A percentile compares a stretch with the other conserved stretches of the same genome.
Evolutionary conservation across 352 stramenopile species (phyloP).

Genomic region (Paralagenidium karlingii): DNA sequence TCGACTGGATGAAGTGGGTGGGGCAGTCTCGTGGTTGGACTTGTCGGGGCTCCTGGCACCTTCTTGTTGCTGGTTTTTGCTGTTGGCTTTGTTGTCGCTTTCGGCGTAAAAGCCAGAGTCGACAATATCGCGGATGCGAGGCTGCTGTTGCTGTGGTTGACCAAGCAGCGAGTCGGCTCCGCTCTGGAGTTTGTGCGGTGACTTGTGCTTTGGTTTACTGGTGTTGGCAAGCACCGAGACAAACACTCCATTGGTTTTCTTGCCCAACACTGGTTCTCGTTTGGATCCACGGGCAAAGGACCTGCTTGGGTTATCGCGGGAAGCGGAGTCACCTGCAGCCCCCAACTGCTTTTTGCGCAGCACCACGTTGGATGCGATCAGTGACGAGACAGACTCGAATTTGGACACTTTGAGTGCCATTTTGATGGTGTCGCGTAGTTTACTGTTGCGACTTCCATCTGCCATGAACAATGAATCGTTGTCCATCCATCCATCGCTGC

Average conservation of each 20-base stretch:
- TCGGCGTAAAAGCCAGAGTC: constrained; percentile 68
- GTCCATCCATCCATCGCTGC: constrained; percentile 50
- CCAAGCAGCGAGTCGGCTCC: background rate
- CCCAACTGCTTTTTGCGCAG: constrained; percentile 45
- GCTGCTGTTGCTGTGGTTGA: too few relatives aligned
- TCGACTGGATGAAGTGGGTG: too few relatives aligned
- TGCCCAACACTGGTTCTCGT: constrained; percentile 51
- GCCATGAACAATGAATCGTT: constrained; percentile 78
- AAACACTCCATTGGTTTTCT: constrained; percentile 40
- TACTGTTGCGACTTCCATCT: constrained; percentile 77
- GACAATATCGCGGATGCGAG: constrained; percentile 60
- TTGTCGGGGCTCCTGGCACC: too few relatives aligned
- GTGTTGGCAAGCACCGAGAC: constrained; percentile 37
- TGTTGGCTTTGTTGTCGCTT: too few relatives aligned
- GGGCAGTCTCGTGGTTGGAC: too few relatives aligned
- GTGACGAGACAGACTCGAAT: constrained; percentile 85
- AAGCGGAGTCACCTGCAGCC: background rate
- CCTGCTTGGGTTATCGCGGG: constrained; percentile 1
- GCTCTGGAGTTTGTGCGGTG: background rate
- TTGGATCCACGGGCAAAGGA: background rate
- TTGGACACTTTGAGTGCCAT: constrained; percentile 70
- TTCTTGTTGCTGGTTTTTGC: too few relatives aligned
- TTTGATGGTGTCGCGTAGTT: constrained; percentile 72
- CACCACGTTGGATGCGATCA: constrained; percentile 67
- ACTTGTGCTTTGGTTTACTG: constrained; percentile 7